These are phyloP conservation scores for Gelatoporia subvermispora DNA, from an alignment of 768 basidiomycete genomes.

Conservation along the genomic window DNA sequence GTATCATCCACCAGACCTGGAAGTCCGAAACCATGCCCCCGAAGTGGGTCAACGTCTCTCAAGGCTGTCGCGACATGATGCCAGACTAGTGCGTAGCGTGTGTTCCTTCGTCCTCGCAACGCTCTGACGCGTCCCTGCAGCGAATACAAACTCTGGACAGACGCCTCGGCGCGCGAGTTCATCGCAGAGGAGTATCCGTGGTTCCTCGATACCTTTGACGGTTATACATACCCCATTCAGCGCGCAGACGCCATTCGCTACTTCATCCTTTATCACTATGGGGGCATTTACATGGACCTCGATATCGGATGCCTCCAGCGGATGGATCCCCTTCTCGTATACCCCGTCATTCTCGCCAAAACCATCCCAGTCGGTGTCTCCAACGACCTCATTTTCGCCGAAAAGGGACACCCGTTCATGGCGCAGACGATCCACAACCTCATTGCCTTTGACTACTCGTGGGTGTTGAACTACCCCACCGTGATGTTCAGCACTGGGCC, in stretches of 20 bases:
- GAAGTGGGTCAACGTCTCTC: conserved; percentile 76
- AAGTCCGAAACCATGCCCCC: conserved; percentile 82
- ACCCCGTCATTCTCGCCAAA: conserved; percentile 86
- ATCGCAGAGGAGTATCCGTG: conserved; percentile 84
- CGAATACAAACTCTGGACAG: conserved; percentile 97
- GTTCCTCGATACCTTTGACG: conserved; percentile 92
- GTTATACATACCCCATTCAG: conserved; percentile 87
- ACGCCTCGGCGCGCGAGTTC: conserved; percentile 84
- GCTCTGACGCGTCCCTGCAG: conserved; percentile 37
- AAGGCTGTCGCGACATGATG: conserved; percentile 87
- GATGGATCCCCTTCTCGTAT: conserved; percentile 80
- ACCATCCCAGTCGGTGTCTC: conserved; percentile 97
- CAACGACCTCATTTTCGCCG: conserved; percentile 94
- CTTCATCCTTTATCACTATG: conserved; percentile 93
- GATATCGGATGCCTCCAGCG: conserved; percentile 91
- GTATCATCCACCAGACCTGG: conserved; percentile 98
- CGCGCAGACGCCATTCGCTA: conserved; percentile 98
- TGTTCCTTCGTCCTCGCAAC: conserved; percentile 3
- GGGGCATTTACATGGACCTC: conserved; percentile 93
- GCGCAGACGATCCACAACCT: conserved; percentile 91
- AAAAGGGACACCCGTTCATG: conserved; percentile 83
- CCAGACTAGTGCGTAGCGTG: conserved; percentile 80
- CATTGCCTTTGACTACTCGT: conserved; percentile 86
- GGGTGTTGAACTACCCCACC: conserved; percentile 95
- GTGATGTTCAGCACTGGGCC: conserved; percentile 99